These are phyloP conservation scores for Leptosphaerulina australis DNA, from an alignment of 2,329 filamentous ascomycete species.

Conservation along the genomic window DNA sequence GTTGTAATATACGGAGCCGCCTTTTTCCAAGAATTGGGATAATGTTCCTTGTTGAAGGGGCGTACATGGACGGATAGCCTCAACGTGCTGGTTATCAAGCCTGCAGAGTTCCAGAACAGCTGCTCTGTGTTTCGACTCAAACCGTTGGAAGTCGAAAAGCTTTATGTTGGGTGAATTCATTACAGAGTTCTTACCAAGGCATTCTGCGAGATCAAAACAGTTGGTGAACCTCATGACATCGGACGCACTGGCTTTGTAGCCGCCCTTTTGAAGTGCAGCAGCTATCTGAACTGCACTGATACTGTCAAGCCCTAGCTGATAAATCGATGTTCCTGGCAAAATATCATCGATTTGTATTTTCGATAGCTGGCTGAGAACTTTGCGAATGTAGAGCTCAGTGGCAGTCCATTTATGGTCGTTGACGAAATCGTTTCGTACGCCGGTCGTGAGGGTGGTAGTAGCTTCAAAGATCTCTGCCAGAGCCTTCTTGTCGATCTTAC, in stretches of 20 bases:
- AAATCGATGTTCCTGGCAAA: constrained; percentile 71
- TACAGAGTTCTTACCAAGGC: constrained; percentile 16
- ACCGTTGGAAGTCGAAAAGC: constrained; percentile 56
- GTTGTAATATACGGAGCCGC: constrained; percentile 77
- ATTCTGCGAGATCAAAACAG: constrained; percentile 41
- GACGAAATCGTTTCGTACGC: not conserved
- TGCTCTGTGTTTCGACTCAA: constrained; percentile 54
- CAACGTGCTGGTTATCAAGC: constrained; percentile 51
- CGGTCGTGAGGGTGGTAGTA: constrained; percentile 14
- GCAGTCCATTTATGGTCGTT: constrained; percentile 54
- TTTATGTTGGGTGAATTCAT: not conserved
- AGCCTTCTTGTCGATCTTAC: constrained; percentile 49
- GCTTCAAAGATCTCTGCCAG: constrained; percentile 40
- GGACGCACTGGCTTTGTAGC: constrained; percentile 65
- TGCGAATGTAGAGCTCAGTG: constrained; percentile 60
- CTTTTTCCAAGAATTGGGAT: constrained; percentile 71
- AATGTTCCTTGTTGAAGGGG: constrained; percentile 80
- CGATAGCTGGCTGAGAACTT: constrained; percentile 65
- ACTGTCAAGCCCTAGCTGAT: constrained; percentile 87
- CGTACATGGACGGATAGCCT: constrained; percentile 76
- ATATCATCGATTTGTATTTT: constrained; percentile 59
- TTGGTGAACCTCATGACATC: constrained; percentile 70
- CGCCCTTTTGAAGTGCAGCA: constrained; percentile 65
- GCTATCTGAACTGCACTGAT: constrained; percentile 85
- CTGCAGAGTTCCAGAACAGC: constrained; percentile 40